These are phyloP conservation scores for Eragrostis curvula DNA, from an alignment of 176 grass and related monocot genomes.

Conservation along the genomic window DNA sequence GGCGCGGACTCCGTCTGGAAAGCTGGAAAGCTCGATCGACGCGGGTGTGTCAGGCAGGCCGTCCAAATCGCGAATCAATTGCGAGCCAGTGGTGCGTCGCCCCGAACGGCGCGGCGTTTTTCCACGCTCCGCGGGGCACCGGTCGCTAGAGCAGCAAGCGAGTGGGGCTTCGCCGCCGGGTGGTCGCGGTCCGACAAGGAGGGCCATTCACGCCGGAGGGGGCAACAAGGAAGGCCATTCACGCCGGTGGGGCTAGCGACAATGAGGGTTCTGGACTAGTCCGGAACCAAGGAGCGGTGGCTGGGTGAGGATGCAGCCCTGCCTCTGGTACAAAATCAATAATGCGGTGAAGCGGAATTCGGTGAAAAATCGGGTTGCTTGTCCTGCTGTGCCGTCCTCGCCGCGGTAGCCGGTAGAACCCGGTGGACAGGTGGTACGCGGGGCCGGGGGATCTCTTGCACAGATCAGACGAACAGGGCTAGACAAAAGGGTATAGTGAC, in stretches of 20 bases:
- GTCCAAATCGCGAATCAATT: background rate
- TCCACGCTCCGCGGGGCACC: background rate
- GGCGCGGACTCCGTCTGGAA: background rate
- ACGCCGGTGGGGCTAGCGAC: background rate
- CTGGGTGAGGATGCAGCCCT: too few relatives aligned
- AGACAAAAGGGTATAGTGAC: too few relatives aligned
- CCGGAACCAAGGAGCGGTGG: background rate
- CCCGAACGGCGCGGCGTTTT: background rate
- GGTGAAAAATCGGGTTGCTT: background rate
- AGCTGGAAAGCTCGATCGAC: background rate
- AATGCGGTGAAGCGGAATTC: background rate
- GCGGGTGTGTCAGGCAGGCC: background rate
- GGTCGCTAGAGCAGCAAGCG: background rate
- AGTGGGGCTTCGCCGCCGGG: background rate
- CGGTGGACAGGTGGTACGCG: too few relatives aligned
- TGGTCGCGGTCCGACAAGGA: constrained; percentile 1
- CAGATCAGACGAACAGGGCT: too few relatives aligned
- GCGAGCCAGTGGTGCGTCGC: background rate
- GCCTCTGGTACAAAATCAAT: background rate
- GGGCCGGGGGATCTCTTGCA: too few relatives aligned
- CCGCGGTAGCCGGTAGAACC: too few relatives aligned
- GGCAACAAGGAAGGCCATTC: background rate
- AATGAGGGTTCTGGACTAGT: background rate
- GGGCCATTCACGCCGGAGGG: background rate
- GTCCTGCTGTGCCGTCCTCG: too few relatives aligned